phyloP scores from a whole-genome alignment of 805 yeast species.

The Lipomyces chichibuensis region DNA sequence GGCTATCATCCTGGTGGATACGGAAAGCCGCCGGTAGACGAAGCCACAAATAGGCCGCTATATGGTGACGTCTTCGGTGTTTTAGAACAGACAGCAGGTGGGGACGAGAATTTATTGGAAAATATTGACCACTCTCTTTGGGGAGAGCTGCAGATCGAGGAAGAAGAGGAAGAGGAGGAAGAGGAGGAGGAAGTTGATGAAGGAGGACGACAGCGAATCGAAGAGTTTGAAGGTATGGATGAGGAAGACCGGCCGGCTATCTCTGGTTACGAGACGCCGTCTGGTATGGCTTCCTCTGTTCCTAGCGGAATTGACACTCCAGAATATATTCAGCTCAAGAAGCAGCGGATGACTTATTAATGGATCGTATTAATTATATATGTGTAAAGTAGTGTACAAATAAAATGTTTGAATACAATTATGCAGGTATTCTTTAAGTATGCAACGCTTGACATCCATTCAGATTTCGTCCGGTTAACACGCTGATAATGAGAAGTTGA shows the following conservation, averaged over 20 bases:
- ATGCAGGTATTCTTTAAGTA: not conserved
- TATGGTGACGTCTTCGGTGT: slow-evolving; percentile 45
- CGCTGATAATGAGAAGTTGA: no score
- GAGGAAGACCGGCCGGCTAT: slow-evolving; percentile 37
- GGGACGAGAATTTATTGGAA: slow-evolving; percentile 25
- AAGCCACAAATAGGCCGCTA: slow-evolving; percentile 41
- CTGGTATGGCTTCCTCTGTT: slow-evolving; percentile 27
- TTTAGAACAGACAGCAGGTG: slow-evolving; percentile 13
- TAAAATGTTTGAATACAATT: not conserved
- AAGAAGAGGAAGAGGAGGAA: slow-evolving; percentile 44
- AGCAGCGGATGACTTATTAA: slow-evolving; percentile 11
- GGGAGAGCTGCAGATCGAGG: slow-evolving; percentile 47
- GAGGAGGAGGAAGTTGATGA: slow-evolving; percentile 44
- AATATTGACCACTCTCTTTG: slow-evolving; percentile 38
- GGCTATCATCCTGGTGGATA: slow-evolving; percentile 49
- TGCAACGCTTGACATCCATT: not conserved
- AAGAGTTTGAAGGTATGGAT: slow-evolving; percentile 21
- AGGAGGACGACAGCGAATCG: slow-evolving; percentile 44
- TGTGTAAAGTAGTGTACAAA: not conserved
- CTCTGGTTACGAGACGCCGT: slow-evolving; percentile 37
- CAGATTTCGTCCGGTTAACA: no score
- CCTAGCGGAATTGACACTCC: slow-evolving; percentile 15
- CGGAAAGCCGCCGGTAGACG: slow-evolving; percentile 47
- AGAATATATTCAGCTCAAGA: slow-evolving; percentile 23
- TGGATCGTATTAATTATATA: not conserved